These are phyloP conservation scores for Dictyostelium citrinum DNA, from an alignment of 78 protist species.

Conservation along the genomic window DNA sequence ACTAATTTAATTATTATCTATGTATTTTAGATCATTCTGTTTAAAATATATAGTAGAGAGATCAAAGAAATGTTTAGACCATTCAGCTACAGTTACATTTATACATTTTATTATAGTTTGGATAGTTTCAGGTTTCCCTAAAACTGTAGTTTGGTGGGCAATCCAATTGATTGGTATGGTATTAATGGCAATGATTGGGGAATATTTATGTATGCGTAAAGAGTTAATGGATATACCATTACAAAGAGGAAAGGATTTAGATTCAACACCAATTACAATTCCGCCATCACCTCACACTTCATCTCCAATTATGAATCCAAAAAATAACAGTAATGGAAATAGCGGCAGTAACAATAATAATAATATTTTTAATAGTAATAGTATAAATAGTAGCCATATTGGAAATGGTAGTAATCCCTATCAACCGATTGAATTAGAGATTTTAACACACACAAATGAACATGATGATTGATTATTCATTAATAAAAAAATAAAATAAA, in stretches of 20 bases:
- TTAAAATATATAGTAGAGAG: slow-evolving; percentile 79
- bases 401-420: neutral
- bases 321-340: neutral
- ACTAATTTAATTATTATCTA: neutral
- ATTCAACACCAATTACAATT: slow-evolving; percentile 48
- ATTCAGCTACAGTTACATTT: slow-evolving; percentile 73
- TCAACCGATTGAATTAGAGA: slow-evolving; percentile 11
- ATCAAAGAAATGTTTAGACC: slow-evolving; percentile 78
- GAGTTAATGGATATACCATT: slow-evolving; percentile 79
- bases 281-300: neutral
- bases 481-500: neutral
- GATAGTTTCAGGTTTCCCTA: slow-evolving; percentile 65
- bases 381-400: neutral
- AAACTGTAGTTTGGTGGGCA: slow-evolving; percentile 64
- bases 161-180: slow-evolving; percentile 37
- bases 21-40: slow-evolving; percentile 31
- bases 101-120: slow-evolving; percentile 71
- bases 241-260: slow-evolving; percentile 33
- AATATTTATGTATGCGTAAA: slow-evolving; percentile 80
- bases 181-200: slow-evolving; percentile 76
- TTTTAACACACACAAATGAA: neutral
- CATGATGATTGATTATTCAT: too few relatives aligned
- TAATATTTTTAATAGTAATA: neutral
- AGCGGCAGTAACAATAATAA: neutral
- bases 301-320: neutral